Percentiles rank a stretch among this genome's conserved stretches.
These are phyloP conservation scores for Boechera stricta DNA, from an alignment of 345 rosid species.

Conservation along the genomic window DNA sequence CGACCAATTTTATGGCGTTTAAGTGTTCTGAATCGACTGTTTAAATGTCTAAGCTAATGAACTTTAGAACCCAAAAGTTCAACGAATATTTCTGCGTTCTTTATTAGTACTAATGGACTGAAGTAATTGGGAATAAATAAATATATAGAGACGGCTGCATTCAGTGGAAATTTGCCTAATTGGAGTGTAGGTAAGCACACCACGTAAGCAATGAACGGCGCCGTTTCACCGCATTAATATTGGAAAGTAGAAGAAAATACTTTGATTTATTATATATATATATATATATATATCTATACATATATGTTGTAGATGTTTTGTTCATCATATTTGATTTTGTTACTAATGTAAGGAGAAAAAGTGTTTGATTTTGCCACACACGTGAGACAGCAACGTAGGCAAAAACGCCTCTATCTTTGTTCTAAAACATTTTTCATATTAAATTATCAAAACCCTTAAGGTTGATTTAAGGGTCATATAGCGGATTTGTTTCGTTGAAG, in stretches of 20 bases:
- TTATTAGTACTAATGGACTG: neutral
- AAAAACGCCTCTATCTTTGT: conserved; percentile 13
- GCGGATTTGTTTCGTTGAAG: conserved; percentile 36
- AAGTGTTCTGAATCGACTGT: neutral
- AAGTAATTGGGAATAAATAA: neutral
- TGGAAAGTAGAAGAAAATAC: conserved; percentile 11
- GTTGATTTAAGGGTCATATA: conserved; percentile 36
- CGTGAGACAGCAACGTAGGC: conserved; percentile 23
- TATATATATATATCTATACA: no score
- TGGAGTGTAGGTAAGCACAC: conserved; percentile 18
- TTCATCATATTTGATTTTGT: neutral
- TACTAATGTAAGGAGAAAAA: neutral
- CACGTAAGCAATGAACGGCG: conserved; percentile 37
- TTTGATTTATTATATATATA: neutral
- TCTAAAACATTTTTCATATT: neutral
- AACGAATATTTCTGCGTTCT: neutral
- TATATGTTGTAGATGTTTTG: neutral
- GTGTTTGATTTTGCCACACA: conserved; percentile 25
- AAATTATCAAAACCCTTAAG: conserved; percentile 25
- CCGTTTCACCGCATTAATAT: conserved; percentile 21
- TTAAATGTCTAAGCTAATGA: neutral
- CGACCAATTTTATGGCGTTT: neutral
- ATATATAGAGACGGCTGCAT: conserved; percentile 19
- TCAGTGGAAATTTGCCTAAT: conserved; percentile 34
- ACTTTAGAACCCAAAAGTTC: neutral